Percentiles rank a stretch among this genome's conserved stretches.
Evolutionary conservation across 306 rosid genomes (phyloP).

Genomic region (Cercis canadensis): DNA sequence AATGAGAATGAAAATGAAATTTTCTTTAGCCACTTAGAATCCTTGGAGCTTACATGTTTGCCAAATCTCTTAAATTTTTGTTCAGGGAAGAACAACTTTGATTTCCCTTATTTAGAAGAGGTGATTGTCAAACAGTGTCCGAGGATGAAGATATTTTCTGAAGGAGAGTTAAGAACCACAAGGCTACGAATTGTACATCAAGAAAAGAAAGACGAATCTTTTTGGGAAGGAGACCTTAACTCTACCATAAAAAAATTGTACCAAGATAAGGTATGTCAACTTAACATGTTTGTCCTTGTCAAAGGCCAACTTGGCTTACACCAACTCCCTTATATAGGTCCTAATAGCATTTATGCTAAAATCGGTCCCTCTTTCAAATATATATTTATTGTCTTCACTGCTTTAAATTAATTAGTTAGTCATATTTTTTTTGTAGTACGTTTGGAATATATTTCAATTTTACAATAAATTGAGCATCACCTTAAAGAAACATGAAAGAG

Average conservation of each 20-base stretch:
- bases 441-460: no score
- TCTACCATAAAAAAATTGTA: not conserved
- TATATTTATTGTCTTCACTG: no score
- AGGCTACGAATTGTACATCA: not conserved
- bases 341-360: no score
- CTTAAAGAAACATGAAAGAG: no score
- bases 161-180: not conserved
- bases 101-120: not conserved
- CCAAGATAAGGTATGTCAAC: not conserved
- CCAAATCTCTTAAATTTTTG: not conserved
- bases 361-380: no score
- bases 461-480: no score
- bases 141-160: not conserved
- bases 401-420: no score
- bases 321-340: no score
- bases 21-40: not conserved
- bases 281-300: no score
- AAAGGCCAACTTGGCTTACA: no score
- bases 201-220: not conserved
- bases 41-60: not conserved
- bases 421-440: no score
- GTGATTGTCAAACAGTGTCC: not conserved
- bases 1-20: not conserved
- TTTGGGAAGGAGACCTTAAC: not conserved
- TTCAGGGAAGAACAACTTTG: not conserved